These are phyloP conservation scores for Coemansia sp. DNA, from an alignment of 192 early-diverging fungal genomes.

Conservation along the genomic window DNA sequence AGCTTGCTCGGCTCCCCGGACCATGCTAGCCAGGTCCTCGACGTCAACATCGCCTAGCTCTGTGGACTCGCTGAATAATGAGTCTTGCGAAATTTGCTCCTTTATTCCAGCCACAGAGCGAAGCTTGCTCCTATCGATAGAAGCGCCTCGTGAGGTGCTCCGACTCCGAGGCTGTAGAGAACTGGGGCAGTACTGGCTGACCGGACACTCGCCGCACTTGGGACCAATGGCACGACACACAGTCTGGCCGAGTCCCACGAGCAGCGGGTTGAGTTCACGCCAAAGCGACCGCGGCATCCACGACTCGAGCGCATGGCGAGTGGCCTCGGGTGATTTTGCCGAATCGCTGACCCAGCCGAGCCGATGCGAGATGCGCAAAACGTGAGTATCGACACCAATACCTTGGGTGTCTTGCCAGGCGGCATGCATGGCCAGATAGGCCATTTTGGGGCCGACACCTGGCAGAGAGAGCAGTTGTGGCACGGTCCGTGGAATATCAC, in stretches of 20 bases:
- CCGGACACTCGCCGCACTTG: slow-evolving; percentile 79
- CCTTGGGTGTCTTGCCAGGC: slow-evolving; percentile 87
- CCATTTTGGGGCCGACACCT: slow-evolving; percentile 96
- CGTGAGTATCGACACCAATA: slow-evolving; percentile 96
- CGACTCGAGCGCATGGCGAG: slow-evolving; percentile 69
- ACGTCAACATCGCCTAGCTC: slow-evolving; percentile 47
- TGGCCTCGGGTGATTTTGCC: slow-evolving; percentile 77
- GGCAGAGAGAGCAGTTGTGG: slow-evolving; percentile 78
- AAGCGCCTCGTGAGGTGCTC: slow-evolving; percentile 7
- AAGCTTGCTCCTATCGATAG: background rate
- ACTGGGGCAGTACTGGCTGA: slow-evolving; percentile 67
- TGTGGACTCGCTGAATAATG: slow-evolving; percentile 28
- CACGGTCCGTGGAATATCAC: slow-evolving; percentile 82
- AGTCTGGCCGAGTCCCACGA: slow-evolving; percentile 93
- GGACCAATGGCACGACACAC: slow-evolving; percentile 76
- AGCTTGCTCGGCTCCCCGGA: slow-evolving; percentile 48
- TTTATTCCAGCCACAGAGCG: background rate
- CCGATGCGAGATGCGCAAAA: slow-evolving; percentile 86
- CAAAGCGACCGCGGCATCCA: slow-evolving; percentile 86
- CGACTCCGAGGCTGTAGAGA: slow-evolving; percentile 14
- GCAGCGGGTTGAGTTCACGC: slow-evolving; percentile 82
- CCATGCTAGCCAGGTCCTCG: slow-evolving; percentile 52
- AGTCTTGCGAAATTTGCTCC: slow-evolving; percentile 21
- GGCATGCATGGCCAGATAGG: slow-evolving; percentile 77
- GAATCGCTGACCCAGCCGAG: slow-evolving; percentile 84